A percentile compares a stretch with the other conserved stretches of the same genome.
phyloP scores from a whole-genome alignment of 192 early-diverging fungal species.

The Borealophlyctis nickersoniae region DNA sequence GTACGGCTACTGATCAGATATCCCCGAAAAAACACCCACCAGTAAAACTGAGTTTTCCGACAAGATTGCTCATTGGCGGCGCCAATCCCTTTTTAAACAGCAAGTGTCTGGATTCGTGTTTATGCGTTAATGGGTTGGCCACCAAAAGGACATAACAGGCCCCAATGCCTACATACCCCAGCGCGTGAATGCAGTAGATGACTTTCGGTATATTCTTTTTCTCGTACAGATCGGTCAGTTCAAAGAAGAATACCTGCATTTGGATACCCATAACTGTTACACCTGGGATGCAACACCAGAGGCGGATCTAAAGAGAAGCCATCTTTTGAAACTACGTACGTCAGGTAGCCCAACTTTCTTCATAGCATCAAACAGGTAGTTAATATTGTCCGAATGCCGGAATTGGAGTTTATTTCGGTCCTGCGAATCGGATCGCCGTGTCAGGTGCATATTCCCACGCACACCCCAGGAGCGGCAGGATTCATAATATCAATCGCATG shows the following conservation, averaged over 20 bases:
- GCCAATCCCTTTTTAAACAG: constrained; percentile 79
- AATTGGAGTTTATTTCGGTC: constrained; percentile 76
- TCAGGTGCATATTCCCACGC: too few relatives aligned
- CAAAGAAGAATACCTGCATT: constrained; percentile 95
- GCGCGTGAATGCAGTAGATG: constrained; percentile 95
- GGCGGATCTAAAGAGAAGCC: too few relatives aligned
- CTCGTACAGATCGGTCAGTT: constrained; percentile 96
- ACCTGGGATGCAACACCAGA: too few relatives aligned
- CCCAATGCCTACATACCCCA: constrained; percentile 55
- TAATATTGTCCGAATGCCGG: constrained; percentile 97
- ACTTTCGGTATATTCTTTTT: constrained; percentile 99
- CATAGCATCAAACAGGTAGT: constrained; percentile 84
- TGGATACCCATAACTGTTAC: too few relatives aligned
- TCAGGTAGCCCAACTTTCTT: constrained; percentile 77
- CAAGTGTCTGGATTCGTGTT: constrained; percentile 68
- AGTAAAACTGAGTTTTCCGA: constrained; percentile 88
- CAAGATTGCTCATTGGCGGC: constrained; percentile 87
- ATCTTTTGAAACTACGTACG: too few relatives aligned
- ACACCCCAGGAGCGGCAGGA: too few relatives aligned
- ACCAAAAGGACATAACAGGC: too few relatives aligned
- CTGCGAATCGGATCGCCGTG: constrained; percentile 40
- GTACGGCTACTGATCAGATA: too few relatives aligned
- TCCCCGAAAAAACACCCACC: constrained; percentile 34
- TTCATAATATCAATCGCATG: constrained; percentile 3
- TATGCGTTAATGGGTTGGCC: background rate